Percentiles rank a stretch among this genome's conserved stretches.
Evolutionary conservation across 2,329 filamentous ascomycete genomes (phyloP).

Genomic region (Alternaria brassicae): DNA sequence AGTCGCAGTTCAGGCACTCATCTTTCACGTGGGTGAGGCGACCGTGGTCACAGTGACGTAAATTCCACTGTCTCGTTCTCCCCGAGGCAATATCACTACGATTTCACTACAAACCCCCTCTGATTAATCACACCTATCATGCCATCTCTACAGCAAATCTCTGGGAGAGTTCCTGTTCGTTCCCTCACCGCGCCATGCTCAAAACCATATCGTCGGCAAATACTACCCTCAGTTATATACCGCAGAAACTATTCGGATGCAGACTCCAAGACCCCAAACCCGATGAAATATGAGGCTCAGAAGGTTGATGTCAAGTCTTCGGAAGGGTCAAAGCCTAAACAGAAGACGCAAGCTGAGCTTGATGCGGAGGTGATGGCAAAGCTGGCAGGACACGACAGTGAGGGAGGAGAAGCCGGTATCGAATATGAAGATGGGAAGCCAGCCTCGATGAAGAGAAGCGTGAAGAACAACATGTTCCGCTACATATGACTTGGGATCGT

Average conservation of each 20-base stretch:
- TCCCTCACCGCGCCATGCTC: not conserved
- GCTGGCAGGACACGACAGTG: constrained; percentile 71
- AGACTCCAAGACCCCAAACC: not conserved
- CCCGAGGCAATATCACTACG: not conserved
- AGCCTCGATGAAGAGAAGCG: constrained; percentile 74
- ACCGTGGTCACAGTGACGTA: constrained; percentile 36
- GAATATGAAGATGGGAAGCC: constrained; percentile 79
- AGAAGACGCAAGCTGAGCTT: constrained; percentile 67
- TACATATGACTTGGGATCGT: constrained; percentile 57
- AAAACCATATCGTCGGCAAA: not conserved
- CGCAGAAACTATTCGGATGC: constrained; percentile 12
- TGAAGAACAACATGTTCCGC: constrained; percentile 79
- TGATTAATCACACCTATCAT: not conserved
- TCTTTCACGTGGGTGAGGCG: constrained; percentile 3
- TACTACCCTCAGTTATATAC: not conserved
- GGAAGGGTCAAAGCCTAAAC: constrained; percentile 29
- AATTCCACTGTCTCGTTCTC: not conserved
- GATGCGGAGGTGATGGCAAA: constrained; percentile 72
- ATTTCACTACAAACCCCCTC: not conserved
- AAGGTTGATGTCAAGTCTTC: constrained; percentile 18
- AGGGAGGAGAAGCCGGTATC: constrained; percentile 73
- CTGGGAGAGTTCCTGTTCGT: not conserved
- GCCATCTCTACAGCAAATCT: not conserved
- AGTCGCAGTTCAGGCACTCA: not conserved
- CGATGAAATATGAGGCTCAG: constrained; percentile 11